Conservation (phyloP, 768 basidiomycete genomes). For the Amanita polypyramis region DNA sequence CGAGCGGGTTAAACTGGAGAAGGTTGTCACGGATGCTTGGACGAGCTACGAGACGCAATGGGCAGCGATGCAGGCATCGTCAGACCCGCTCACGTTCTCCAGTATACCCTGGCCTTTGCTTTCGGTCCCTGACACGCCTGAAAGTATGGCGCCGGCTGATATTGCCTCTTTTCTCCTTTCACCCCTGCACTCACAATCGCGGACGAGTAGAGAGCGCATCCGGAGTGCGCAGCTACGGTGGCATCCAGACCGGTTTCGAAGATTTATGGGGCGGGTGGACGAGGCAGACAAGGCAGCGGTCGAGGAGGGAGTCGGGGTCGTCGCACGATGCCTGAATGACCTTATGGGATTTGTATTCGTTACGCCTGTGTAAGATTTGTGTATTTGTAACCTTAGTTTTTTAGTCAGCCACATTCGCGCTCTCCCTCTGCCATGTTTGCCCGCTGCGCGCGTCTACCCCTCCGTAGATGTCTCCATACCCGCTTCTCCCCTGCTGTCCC, state of each 20-base stretch:
- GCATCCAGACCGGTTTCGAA: slow-evolving; percentile 73
- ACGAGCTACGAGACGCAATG: slow-evolving; percentile 54
- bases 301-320: slow-evolving; percentile 52
- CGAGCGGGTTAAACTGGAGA: slow-evolving; percentile 31
- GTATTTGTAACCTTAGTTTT: too few relatives aligned
- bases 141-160: slow-evolving; percentile 43
- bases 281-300: slow-evolving; percentile 42
- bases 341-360: slow-evolving; percentile 36
- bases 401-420: slow-evolving; percentile 1
- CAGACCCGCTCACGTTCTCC: slow-evolving; percentile 42
- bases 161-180: slow-evolving; percentile 55
- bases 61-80: slow-evolving; percentile 35
- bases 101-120: slow-evolving; percentile 66
- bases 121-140: slow-evolving; percentile 26
- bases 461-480: slow-evolving; percentile 46
- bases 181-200: slow-evolving; percentile 46
- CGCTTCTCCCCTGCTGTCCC: slow-evolving; percentile 12
- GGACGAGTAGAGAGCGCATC: slow-evolving; percentile 56
- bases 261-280: slow-evolving; percentile 40
- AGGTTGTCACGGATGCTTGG: slow-evolving; percentile 47
- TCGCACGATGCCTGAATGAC: slow-evolving; percentile 61
- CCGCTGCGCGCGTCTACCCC: slow-evolving; percentile 39
- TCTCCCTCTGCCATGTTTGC: slow-evolving; percentile 33
- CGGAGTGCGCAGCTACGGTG: slow-evolving; percentile 59
- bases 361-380: too few relatives aligned